Conservation (phyloP, 2,329 filamentous ascomycete species). For the Bipolaris gigantea region DNA sequence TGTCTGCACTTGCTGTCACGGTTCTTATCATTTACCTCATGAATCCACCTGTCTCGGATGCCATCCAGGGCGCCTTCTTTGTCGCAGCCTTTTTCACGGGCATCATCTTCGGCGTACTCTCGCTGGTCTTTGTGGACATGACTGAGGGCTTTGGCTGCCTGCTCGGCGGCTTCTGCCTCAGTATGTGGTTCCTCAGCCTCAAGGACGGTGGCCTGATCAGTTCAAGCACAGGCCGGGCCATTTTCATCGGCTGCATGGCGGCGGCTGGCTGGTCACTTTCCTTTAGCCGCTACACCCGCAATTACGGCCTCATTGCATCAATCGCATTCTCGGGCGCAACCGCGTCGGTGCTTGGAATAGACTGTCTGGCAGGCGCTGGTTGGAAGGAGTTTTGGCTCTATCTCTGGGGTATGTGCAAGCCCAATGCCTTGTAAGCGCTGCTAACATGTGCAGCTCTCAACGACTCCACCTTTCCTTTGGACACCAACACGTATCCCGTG, state of each 20-base stretch:
- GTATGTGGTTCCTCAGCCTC: slow-evolving; percentile 88
- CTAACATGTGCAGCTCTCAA: slow-evolving; percentile 62
- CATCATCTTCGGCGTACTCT: slow-evolving; percentile 69
- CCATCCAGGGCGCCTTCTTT: slow-evolving; percentile 82
- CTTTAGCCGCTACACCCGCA: slow-evolving; percentile 70
- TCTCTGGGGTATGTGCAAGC: slow-evolving; percentile 66
- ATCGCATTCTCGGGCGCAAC: slow-evolving; percentile 84
- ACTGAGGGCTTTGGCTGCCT: slow-evolving; percentile 83
- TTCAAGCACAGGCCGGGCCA: slow-evolving; percentile 63
- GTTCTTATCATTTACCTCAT: slow-evolving; percentile 89
- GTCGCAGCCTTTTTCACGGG: slow-evolving; percentile 76
- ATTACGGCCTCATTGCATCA: slow-evolving; percentile 73
- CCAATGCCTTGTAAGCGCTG: slow-evolving; percentile 1
- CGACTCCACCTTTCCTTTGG: slow-evolving; percentile 72
- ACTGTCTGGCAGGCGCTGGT: slow-evolving; percentile 87
- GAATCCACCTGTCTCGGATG: slow-evolving; percentile 72
- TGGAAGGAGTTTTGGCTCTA: slow-evolving; percentile 97
- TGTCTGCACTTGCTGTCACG: slow-evolving; percentile 71
- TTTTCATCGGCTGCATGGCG: slow-evolving; percentile 76
- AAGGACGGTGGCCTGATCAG: slow-evolving; percentile 74
- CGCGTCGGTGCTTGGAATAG: slow-evolving; percentile 77
- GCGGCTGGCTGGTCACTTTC: slow-evolving; percentile 71
- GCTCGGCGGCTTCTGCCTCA: slow-evolving; percentile 81
- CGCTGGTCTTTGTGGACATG: slow-evolving; percentile 80
- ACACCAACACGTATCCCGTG: slow-evolving; percentile 76